Percentiles rank a stretch among this genome's conserved stretches.
phyloP scores from a whole-genome alignment of 2,329 filamentous ascomycete species.

The Aspergillus pseudotamarii region DNA sequence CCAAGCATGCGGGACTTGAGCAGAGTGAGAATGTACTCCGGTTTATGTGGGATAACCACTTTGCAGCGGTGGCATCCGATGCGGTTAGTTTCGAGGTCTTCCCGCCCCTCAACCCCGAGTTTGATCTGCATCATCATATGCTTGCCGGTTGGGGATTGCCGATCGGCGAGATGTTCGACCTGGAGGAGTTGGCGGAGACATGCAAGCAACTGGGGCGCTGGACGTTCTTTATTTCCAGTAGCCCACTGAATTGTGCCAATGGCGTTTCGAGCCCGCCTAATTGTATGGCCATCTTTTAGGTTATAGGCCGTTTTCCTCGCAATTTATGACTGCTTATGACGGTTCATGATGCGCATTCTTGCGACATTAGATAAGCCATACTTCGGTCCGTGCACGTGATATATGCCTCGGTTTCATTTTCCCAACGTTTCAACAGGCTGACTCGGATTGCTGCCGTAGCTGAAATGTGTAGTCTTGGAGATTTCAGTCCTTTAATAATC shows the following conservation, averaged over 20 bases:
- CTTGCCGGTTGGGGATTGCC: slow-evolving; percentile 43
- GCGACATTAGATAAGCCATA: not conserved
- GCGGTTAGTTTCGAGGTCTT: slow-evolving; percentile 61
- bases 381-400: not conserved
- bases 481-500: not conserved
- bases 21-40: slow-evolving; percentile 49
- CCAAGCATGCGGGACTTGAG: slow-evolving; percentile 41
- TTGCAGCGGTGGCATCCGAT: slow-evolving; percentile 63
- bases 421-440: slow-evolving; percentile 4
- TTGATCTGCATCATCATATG: slow-evolving; percentile 41
- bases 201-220: slow-evolving; percentile 38
- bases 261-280: slow-evolving; percentile 48
- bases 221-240: slow-evolving; percentile 44
- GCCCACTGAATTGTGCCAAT: slow-evolving; percentile 41
- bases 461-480: not conserved
- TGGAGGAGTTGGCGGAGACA: slow-evolving; percentile 38
- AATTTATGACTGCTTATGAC: not conserved
- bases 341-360: not conserved
- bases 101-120: slow-evolving; percentile 37
- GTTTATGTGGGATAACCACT: slow-evolving; percentile 64
- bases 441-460: not conserved
- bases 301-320: slow-evolving; percentile 3
- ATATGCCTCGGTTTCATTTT: not conserved
- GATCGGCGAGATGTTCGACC: slow-evolving; percentile 46
- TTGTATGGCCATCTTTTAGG: slow-evolving; percentile 47